These are phyloP conservation scores for Alnus rubra DNA, from an alignment of 306 rosid genomes.

Conservation along the genomic window DNA sequence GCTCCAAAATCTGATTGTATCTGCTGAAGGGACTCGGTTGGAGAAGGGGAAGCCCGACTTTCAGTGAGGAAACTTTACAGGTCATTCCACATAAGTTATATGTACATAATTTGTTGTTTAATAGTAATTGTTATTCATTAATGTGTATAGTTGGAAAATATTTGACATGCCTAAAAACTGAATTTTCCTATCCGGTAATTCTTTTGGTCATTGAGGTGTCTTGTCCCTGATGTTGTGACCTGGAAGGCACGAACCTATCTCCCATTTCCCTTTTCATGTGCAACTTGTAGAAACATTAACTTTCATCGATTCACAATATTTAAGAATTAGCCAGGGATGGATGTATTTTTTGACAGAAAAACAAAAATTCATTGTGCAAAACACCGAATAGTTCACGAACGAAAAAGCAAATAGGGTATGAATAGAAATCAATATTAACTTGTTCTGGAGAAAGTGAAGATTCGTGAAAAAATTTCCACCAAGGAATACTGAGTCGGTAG, in stretches of 20 bases:
- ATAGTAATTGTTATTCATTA: background rate
- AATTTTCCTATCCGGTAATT: background rate
- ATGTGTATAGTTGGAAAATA: background rate
- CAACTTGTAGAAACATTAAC: background rate
- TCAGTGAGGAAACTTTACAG: conserved; percentile 24
- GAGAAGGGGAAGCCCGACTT: conserved; percentile 71
- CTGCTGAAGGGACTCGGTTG: conserved; percentile 40
- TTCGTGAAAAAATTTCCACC: too few relatives aligned
- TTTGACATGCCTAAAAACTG: too few relatives aligned
- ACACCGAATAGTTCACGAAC: too few relatives aligned
- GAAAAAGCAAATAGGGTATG: too few relatives aligned
- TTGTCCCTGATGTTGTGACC: background rate
- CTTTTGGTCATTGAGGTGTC: background rate
- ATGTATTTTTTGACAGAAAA: background rate
- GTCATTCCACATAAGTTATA: conserved; percentile 4
- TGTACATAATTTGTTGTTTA: background rate
- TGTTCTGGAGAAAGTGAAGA: too few relatives aligned
- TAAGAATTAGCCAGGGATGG: background rate
- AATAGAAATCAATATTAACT: too few relatives aligned
- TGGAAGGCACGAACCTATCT: background rate
- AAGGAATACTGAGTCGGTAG: too few relatives aligned
- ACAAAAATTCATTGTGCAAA: too few relatives aligned
- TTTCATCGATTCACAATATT: background rate
- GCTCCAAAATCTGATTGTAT: conserved; percentile 50
- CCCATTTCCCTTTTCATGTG: background rate